A percentile compares a stretch with the other conserved stretches of the same genome.
These are phyloP conservation scores for Dipodascus geniculatus DNA, from an alignment of 805 yeast genomes.

Conservation along the genomic window DNA sequence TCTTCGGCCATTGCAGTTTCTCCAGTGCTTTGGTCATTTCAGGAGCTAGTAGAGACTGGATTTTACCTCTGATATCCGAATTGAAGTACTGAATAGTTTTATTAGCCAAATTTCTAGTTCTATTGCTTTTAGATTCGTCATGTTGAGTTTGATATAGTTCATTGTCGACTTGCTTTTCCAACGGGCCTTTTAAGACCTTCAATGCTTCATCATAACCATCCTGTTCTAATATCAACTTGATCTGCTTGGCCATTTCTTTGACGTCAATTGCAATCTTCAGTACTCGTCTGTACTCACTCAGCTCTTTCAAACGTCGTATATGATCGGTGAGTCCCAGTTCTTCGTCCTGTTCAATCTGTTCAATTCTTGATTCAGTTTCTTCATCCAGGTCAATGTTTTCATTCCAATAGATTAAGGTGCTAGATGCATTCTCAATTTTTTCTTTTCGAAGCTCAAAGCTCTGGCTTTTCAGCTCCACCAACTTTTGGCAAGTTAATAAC, in stretches of 20 bases:
- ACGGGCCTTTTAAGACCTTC: background rate
- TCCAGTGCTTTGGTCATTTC: slow-evolving; percentile 5
- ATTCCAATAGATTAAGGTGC: background rate
- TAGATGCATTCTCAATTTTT: background rate
- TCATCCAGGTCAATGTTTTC: background rate
- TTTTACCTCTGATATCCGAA: background rate
- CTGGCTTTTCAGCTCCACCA: background rate
- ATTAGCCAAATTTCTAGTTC: background rate
- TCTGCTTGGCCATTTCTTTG: background rate
- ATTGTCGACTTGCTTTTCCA: background rate
- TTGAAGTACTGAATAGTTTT: background rate
- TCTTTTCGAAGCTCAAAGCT: background rate
- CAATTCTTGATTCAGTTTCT: background rate
- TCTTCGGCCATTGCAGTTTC: slow-evolving; percentile 12
- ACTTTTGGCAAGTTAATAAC: background rate
- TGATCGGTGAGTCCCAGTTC: background rate
- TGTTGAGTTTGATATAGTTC: background rate
- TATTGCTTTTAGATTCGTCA: background rate
- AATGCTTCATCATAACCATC: background rate
- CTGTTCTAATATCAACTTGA: background rate
- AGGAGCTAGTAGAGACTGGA: background rate
- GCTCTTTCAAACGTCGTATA: background rate
- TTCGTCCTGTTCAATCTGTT: background rate
- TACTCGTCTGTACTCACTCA: background rate
- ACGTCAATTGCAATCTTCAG: background rate